Percentiles rank a stretch among this genome's conserved stretches.
Conservation (phyloP, 148 eudicot genomes). For the Chenopodium formosanum region DNA sequence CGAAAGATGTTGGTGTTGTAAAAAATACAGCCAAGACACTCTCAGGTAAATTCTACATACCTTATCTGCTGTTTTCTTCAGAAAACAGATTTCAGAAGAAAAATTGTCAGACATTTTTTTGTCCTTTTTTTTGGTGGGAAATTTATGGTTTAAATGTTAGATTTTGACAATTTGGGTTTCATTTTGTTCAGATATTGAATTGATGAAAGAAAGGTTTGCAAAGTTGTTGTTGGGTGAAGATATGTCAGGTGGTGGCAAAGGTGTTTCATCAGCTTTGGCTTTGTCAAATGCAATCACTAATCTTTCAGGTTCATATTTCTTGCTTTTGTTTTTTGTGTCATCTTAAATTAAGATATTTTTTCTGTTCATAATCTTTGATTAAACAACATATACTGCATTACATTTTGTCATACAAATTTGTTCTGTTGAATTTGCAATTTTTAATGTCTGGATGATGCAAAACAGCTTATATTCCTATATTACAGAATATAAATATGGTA, state of each 20-base stretch:
- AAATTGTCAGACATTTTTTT: background rate
- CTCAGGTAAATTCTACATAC: constrained; percentile 27
- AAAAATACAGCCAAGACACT: constrained; percentile 3
- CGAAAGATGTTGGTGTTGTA: constrained; percentile 2
- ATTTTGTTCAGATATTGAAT: constrained; percentile 45
- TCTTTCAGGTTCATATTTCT: constrained; percentile 47
- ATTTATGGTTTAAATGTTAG: background rate
- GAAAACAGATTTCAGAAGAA: background rate
- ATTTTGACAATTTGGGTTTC: background rate
- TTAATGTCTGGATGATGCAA: background rate
- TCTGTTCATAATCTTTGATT: background rate
- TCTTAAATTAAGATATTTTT: background rate
- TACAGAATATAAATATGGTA: too few relatives aligned
- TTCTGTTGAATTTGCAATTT: background rate
- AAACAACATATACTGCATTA: too few relatives aligned
- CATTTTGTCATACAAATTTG: background rate
- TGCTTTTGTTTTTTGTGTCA: background rate
- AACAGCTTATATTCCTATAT: too few relatives aligned
- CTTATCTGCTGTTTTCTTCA: background rate
- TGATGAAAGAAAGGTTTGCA: constrained; percentile 71
- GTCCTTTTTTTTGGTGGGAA: too few relatives aligned
- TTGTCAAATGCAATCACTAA: constrained; percentile 81
- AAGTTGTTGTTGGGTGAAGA: constrained; percentile 74
- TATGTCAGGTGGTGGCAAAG: constrained; percentile 82
- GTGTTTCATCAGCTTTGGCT: constrained; percentile 81